phyloP scores from a whole-genome alignment of 225 moss, liverwort and hornwort genomes.

The Bryoerythrophyllum caledonicum region DNA sequence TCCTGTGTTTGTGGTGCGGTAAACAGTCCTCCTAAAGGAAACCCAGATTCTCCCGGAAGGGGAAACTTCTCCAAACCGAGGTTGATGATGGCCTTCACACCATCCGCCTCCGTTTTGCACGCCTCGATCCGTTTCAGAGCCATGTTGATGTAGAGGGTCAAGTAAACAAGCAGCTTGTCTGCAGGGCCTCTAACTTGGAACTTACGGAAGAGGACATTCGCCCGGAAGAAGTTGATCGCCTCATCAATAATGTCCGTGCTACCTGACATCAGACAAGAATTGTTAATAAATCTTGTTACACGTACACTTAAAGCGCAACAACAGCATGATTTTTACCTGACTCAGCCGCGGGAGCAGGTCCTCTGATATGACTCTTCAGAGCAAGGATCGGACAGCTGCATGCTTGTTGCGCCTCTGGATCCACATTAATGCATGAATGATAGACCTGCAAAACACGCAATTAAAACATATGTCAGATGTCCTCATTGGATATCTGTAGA shows the following conservation, averaged over 20 bases:
- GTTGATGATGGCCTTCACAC: slow-evolving; percentile 89
- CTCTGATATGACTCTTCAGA: slow-evolving; percentile 85
- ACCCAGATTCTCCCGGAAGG: slow-evolving; percentile 90
- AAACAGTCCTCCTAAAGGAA: slow-evolving; percentile 81
- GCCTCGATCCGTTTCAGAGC: slow-evolving; percentile 88
- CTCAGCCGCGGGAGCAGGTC: slow-evolving; percentile 84
- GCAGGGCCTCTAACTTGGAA: slow-evolving; percentile 89
- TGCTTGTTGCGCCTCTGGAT: slow-evolving; percentile 63
- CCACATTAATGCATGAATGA: slow-evolving; percentile 85
- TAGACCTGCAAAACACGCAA: slow-evolving; percentile 59
- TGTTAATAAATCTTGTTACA: too few species aligned
- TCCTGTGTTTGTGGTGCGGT: slow-evolving; percentile 76
- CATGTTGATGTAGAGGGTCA: slow-evolving; percentile 98
- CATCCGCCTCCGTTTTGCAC: slow-evolving; percentile 96
- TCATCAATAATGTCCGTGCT: slow-evolving; percentile 83
- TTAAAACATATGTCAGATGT: background rate
- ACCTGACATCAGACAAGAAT: slow-evolving; percentile 45
- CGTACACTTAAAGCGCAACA: background rate
- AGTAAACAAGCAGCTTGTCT: slow-evolving; percentile 85
- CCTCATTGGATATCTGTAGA: background rate
- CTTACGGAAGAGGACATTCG: slow-evolving; percentile 91
- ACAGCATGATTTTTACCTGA: slow-evolving; percentile 48
- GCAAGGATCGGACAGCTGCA: slow-evolving; percentile 92
- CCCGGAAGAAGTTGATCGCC: slow-evolving; percentile 91
- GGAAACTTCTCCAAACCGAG: slow-evolving; percentile 95